Base-by-base conservation (phyloP, 2,329 filamentous ascomycete species). In the Pseudocercospora crystallina region DNA sequence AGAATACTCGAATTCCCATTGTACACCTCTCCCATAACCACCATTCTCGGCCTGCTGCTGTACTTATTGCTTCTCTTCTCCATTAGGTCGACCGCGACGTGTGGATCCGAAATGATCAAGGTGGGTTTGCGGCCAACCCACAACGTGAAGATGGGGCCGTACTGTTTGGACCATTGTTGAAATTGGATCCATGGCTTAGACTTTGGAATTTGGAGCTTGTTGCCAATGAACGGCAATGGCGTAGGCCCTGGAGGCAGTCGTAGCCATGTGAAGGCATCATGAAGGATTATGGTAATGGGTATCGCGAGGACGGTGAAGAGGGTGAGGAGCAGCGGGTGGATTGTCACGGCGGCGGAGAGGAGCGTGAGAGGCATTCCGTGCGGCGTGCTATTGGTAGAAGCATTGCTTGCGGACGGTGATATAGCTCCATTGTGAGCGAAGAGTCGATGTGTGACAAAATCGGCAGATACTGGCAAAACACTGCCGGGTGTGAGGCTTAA, bases 141-240 rank as follows among this genome's bases (percentile, higher is more conserved):
- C 52, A 77, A 68, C 2, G 75, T 77, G 60, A 73, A 76, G 42
- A 77, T 75, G 3, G 73, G 72, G 0, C 75, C 75, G 53, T 77
- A 77, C 17, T 36, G 60, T 39, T 70, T 66, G 8, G 71, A 71
- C 74, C 73, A 76, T 47, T 71, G 60, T 54, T 76, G 63, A 61
- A 77, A 72, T 45, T 70, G 64, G 8, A 73, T 49, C 71, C 70
- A 74, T 14, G 69, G 68, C 48, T 66, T 61, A 9, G 51, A 53
- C 11, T 52, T 58, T 30, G 58, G 68, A 43, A 73, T 61, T 33
- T 66, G 61, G 42, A 65, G 53, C 45, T 67, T 70, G 59, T 73
- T 73, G 39, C 71, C 75, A 12, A 77, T 56, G 61, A 77, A 76
- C 2, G 74, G 75, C 5, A 76, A 63, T 2, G 75, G 73, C 2